Evolutionary conservation across 2,329 filamentous ascomycete genomes (phyloP), one percentile per base, ranked within the genome.

Genomic region (Nigrograna mackinnonii): DNA sequence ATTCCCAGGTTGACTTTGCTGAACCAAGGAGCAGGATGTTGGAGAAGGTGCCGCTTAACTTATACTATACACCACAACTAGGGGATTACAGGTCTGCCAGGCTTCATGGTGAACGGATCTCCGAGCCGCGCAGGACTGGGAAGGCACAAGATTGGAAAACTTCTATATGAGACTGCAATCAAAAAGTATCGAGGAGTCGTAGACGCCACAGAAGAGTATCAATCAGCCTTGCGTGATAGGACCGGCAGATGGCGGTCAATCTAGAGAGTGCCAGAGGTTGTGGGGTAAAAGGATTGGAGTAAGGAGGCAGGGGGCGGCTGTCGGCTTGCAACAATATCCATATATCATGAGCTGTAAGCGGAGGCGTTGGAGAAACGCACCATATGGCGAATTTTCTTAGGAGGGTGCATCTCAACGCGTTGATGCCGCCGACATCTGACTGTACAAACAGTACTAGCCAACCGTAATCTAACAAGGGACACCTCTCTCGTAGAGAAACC

Each of bases 141-240:
- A 28, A 28, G n/a, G 24, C 24, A 9, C 11, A 13, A 17, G 13
- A 17, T 31, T 38, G 26, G 33, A 37, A 38, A 37, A 24, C 20
- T 22, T 50, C 45, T 57, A 60, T 39, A 58, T 59, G 50, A 52
- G 39, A 22, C 14, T 34, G 50, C 56, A 49, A 59, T 60, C 51
- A 51, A 47, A 41, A 30, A 43, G 26, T 41, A 37, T 49, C 42
- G 31, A 35, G 34, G 43, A 9, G 24, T 39, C 37, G 37, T 52
- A 35, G 39, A 30, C 35, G 43, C 40, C 40, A 44, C 46, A 41
- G 35, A 34, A 41, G 43, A 43, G 46, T 39, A 28, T 39, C 47
- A 45, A 50, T 50, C 34, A 44, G n/a, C 9, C 16, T 12, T 12
- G 22, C 33, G 30, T 47, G 43, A 52, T 44, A 43, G 43, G 41